Percentiles rank a stretch among this genome's conserved stretches.
Conservation (phyloP, 78 protist genomes). For the Dictyostelium citrinum region DNA sequence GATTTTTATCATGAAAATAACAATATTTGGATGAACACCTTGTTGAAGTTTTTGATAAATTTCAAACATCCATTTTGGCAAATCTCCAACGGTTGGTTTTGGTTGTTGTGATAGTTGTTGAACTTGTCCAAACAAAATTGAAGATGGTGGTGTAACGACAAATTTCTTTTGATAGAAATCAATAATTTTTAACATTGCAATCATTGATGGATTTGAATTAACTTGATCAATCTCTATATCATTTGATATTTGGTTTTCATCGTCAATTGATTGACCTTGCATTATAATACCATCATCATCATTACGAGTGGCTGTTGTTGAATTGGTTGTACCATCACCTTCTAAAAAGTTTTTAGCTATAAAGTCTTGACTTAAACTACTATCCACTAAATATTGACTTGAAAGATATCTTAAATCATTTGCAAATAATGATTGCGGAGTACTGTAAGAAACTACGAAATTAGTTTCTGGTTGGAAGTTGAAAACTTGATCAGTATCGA, state of each 20-base stretch:
- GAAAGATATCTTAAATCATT: conserved; percentile 47
- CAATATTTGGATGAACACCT: conserved; percentile 37
- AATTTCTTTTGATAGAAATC: conserved; percentile 64
- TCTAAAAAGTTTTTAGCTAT: neutral
- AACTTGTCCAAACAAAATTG: neutral
- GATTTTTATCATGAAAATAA: conserved; percentile 63
- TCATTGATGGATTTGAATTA: conserved; percentile 81
- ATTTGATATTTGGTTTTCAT: neutral
- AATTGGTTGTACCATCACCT: neutral
- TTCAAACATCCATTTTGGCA: conserved; percentile 80
- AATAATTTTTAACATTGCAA: conserved; percentile 59
- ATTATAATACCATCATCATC: neutral
- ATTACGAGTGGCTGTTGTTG: too few species aligned
- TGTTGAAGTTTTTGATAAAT: conserved; percentile 13
- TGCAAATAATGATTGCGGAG: neutral
- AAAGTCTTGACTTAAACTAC: conserved; percentile 53
- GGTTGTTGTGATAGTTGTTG: neutral
- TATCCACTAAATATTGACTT: conserved; percentile 59
- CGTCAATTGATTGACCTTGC: neutral
- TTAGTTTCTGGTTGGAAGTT: conserved; percentile 83
- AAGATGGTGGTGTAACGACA: neutral
- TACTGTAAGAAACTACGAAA: neutral
- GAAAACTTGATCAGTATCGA: conserved; percentile 37
- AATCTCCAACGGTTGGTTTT: neutral
- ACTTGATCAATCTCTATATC: conserved; percentile 70